Percentiles rank a stretch among this genome's conserved stretches.
phyloP scores from a whole-genome alignment of 1,284 basidiomycete genomes.

The Acaromyces ingoldii region DNA sequence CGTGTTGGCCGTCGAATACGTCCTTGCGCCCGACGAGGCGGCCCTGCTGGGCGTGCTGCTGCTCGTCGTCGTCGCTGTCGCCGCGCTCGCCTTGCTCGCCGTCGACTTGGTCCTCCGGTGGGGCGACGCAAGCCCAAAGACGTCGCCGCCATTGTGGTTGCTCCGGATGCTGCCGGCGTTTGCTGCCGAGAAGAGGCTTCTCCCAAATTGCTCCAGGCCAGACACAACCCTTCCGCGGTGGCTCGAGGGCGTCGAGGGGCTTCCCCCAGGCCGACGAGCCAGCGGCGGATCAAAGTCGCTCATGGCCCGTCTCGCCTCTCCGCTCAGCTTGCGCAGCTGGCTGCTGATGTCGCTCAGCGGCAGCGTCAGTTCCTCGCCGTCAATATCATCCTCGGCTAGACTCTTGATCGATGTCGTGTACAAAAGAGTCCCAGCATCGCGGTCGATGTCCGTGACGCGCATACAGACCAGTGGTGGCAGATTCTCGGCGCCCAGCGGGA shows the following conservation, averaged over 20 bases:
- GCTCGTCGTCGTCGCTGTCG: constrained; percentile 22
- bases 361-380: constrained; percentile 14
- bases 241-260: constrained; percentile 18
- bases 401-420: constrained; percentile 24
- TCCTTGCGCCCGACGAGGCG: constrained; percentile 21
- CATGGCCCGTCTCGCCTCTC: constrained; percentile 10
- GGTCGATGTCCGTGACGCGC: constrained; percentile 27
- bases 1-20: constrained; percentile 29
- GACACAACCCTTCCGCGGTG: constrained; percentile 32
- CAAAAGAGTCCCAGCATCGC: constrained; percentile 21
- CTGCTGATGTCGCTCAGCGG: constrained; percentile 16
- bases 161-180: constrained; percentile 15
- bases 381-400: constrained; percentile 10
- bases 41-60: constrained; percentile 16
- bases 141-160: constrained; percentile 17
- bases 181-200: constrained; percentile 24
- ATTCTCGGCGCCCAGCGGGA: constrained; percentile 24
- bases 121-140: constrained; percentile 35
- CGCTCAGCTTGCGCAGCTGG: constrained; percentile 19
- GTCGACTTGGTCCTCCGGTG: constrained; percentile 21
- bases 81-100: constrained; percentile 29
- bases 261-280: not conserved
- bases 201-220: constrained; percentile 33
- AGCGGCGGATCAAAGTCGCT: not conserved
- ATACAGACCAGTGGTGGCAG: constrained; percentile 26